Percentiles rank a stretch among this genome's conserved stretches.
These are phyloP conservation scores for Cladosporium cucumerinum DNA, from an alignment of 2,329 filamentous ascomycete species.

Conservation along the genomic window DNA sequence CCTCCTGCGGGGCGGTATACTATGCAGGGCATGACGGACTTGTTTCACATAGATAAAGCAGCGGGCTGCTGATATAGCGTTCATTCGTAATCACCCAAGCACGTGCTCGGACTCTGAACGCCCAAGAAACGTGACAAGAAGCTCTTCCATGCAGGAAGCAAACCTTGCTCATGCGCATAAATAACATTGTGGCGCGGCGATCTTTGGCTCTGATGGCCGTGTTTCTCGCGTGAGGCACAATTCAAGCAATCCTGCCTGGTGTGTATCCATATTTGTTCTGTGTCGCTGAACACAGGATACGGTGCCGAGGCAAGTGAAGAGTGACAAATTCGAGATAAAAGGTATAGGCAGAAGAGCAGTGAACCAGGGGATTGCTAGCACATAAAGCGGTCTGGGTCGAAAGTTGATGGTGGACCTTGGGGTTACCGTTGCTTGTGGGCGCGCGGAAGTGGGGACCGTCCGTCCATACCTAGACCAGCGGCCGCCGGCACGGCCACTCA, in stretches of 20 bases:
- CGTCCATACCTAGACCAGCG: not conserved
- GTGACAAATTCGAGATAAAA: not conserved
- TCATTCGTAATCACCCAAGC: not conserved
- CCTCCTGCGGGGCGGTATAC: not conserved
- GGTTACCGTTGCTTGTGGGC: not conserved
- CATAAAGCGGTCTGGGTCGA: slow-evolving; percentile 1
- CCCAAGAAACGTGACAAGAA: not conserved
- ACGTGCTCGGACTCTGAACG: not conserved
- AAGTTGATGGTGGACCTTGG: not conserved
- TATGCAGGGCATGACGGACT: not conserved
- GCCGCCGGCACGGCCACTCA: not conserved
- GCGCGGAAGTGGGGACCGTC: slow-evolving; percentile 1
- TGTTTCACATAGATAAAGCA: not conserved
- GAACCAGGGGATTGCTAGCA: not conserved
- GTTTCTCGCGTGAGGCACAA: not conserved
- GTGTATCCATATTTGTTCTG: not conserved
- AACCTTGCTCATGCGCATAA: slow-evolving; percentile 2
- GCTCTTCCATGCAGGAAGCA: not conserved
- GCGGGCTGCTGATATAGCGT: not conserved
- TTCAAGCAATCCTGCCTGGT: not conserved
- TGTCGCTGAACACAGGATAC: not conserved
- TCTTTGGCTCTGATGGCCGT: not conserved
- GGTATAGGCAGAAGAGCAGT: not conserved
- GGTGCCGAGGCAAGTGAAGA: not conserved
- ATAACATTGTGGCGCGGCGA: not conserved